Evolutionary conservation across 371 early-diverging fungal genomes (phyloP), one percentile per base, ranked within the genome.

Genomic region (Mucor saturninus): DNA sequence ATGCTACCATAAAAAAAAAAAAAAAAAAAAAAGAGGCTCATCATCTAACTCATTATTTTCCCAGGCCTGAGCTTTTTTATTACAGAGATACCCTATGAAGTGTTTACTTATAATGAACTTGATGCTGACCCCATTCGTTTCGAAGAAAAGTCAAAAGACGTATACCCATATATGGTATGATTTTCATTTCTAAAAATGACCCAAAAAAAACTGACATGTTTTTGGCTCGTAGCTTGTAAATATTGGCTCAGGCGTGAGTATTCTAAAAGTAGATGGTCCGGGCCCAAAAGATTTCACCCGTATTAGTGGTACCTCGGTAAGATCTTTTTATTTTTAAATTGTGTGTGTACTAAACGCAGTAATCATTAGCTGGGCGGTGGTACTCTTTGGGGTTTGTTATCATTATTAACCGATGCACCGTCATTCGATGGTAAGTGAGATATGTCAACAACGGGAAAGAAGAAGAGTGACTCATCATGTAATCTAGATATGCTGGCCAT

Each of bases 311-410:
- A 96, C 96, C 30, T 94, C 95, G 61, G 88, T 88, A 84, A 75
- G 77, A n/a, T 42, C 10, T 10, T 11, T 11, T 38, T 10, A 5
- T 46, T 26, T 4, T 46, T 5, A 21, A 46, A 5, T 46, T 26
- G 28, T 13, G 14, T 10, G 11, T 4, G n/a, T n/a, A n/a, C n/a
- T 42, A 11, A 21, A 21, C 21, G 21, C 21, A 21, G 21, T 21
- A 21, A 21, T 42, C 0, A 49, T 28, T 49, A 88, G 86, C 82
- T 98, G 59, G 98, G 98, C 56, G 98, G 98, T 50, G 98, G 97
- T 56, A 98, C 98, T 11, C 83, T 96, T 14, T 97, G 97, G 97
- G 98, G 98, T 4, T 77, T 98, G 38, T 73, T 95, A 52, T 87
- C 93, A 2, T 67, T 96, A 54, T 76, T 98, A 61, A 95, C 95